A percentile compares a stretch with the other conserved stretches of the same genome.
These are phyloP conservation scores for Plectosphaerella sp. DNA, from an alignment of 2,329 filamentous ascomycete genomes.

Conservation along the genomic window DNA sequence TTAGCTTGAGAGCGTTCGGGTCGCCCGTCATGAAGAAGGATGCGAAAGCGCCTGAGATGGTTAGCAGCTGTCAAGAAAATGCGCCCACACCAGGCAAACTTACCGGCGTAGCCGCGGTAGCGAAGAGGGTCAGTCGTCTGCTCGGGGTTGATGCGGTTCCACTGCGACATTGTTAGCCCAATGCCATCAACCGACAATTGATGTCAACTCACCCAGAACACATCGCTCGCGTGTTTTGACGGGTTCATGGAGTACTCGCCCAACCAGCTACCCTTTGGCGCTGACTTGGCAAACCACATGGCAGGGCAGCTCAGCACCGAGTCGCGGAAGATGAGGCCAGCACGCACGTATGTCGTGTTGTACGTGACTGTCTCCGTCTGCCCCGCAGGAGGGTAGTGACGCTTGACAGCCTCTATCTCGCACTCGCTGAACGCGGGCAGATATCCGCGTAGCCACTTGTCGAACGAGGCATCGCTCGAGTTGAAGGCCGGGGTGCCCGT, in stretches of 20 bases:
- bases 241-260: slow-evolving; percentile 57
- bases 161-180: slow-evolving; percentile 27
- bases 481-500: slow-evolving; percentile 40
- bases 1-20: slow-evolving; percentile 53
- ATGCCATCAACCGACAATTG: too few relatives aligned
- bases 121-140: slow-evolving; percentile 47
- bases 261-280: slow-evolving; percentile 42
- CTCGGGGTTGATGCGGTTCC: slow-evolving; percentile 49
- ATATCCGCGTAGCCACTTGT: slow-evolving; percentile 48
- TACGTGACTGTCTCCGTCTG: slow-evolving; percentile 44
- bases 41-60: slow-evolving; percentile 46
- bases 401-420: slow-evolving; percentile 33
- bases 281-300: slow-evolving; percentile 48
- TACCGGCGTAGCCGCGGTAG: slow-evolving; percentile 45
- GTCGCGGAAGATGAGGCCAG: slow-evolving; percentile 55
- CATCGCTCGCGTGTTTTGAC: slow-evolving; percentile 55
- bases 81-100: neutral
- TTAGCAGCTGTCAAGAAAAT: neutral
- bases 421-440: slow-evolving; percentile 38
- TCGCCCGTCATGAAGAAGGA: slow-evolving; percentile 57
- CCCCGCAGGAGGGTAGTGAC: slow-evolving; percentile 43
- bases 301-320: slow-evolving; percentile 55
- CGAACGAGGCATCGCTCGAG: slow-evolving; percentile 42
- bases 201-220: slow-evolving; percentile 40
- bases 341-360: slow-evolving; percentile 45